These are phyloP conservation scores for Zalaria obscura DNA, from an alignment of 2,329 filamentous ascomycete genomes.

Conservation along the genomic window DNA sequence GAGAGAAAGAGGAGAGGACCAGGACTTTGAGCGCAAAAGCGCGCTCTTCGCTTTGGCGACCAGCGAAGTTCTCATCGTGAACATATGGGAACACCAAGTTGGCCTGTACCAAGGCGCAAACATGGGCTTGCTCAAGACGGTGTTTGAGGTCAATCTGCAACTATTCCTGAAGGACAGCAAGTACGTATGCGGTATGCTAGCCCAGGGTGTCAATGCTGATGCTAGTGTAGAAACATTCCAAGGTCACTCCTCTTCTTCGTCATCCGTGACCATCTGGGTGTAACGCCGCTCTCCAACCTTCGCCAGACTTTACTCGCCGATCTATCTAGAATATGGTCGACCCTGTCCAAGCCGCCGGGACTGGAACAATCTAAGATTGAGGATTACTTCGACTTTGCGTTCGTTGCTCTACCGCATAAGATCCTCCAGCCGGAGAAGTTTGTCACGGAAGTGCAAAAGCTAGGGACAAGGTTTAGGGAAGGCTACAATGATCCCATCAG, in stretches of 20 bases:
- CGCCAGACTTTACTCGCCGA: constrained; percentile 84
- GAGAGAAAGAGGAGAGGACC: constrained; percentile 88
- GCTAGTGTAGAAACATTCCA: constrained; percentile 53
- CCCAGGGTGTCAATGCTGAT: too few species aligned
- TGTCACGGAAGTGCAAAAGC: constrained; percentile 59
- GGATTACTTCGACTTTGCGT: constrained; percentile 98
- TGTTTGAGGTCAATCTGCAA: constrained; percentile 97
- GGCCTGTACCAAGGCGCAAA: constrained; percentile 96
- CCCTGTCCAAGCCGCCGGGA: constrained; percentile 79
- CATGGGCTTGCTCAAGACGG: constrained; percentile 96
- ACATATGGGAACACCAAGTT: constrained; percentile 99
- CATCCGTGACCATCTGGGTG: constrained; percentile 90
- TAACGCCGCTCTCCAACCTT: constrained; percentile 78
- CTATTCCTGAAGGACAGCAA: constrained; percentile 91
- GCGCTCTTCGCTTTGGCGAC: constrained; percentile 93
- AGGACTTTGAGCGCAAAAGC: constrained; percentile 98
- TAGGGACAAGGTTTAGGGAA: constrained; percentile 69
- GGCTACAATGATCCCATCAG: constrained; percentile 59
- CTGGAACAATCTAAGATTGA: constrained; percentile 81
- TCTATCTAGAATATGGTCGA: constrained; percentile 80
- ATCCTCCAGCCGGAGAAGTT: constrained; percentile 92
- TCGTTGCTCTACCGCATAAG: constrained; percentile 91
- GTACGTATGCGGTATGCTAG: constrained; percentile 33
- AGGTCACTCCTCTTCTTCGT: constrained; percentile 95
- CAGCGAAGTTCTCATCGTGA: constrained; percentile 94